Evolutionary conservation across 202 grass and related monocot genomes (phyloP).

Genomic region (Brachypodium distachyon): DNA sequence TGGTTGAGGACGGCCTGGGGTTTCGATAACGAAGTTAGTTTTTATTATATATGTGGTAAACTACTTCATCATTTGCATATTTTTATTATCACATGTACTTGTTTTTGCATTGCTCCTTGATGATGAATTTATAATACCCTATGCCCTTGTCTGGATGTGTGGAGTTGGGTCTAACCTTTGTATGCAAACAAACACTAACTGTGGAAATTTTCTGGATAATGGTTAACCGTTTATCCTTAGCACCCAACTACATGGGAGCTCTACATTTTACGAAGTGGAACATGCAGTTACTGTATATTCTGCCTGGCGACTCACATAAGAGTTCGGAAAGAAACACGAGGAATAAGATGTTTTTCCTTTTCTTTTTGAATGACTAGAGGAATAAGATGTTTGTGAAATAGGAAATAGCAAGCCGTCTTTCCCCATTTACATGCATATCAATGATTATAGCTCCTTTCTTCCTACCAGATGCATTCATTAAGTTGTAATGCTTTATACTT

Average conservation of each 20-base stretch:
- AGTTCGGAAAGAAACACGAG: background rate
- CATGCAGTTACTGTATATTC: background rate
- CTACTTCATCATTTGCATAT: conserved; percentile 1
- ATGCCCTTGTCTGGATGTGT: background rate
- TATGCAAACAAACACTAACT: background rate
- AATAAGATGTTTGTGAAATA: background rate
- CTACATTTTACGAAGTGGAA: background rate
- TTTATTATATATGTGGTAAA: conserved; percentile 99
- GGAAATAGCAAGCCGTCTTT: background rate
- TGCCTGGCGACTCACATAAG: background rate
- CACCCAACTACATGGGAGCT: background rate
- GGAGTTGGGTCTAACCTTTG: background rate
- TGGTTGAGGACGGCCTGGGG: conserved; percentile 83
- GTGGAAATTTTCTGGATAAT: background rate
- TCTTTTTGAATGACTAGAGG: background rate
- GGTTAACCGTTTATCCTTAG: background rate
- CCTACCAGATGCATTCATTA: background rate
- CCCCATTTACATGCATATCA: background rate
- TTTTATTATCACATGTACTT: conserved; percentile 17
- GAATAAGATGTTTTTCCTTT: background rate
- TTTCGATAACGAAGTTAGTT: conserved; percentile 95
- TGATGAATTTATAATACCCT: background rate
- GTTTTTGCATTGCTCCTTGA: background rate
- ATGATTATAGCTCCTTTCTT: background rate
- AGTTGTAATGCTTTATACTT: background rate